Percentiles rank a stretch among this genome's conserved stretches.
phyloP scores from a whole-genome alignment of 805 yeast genomes.

The Wickerhamiella brachini region DNA sequence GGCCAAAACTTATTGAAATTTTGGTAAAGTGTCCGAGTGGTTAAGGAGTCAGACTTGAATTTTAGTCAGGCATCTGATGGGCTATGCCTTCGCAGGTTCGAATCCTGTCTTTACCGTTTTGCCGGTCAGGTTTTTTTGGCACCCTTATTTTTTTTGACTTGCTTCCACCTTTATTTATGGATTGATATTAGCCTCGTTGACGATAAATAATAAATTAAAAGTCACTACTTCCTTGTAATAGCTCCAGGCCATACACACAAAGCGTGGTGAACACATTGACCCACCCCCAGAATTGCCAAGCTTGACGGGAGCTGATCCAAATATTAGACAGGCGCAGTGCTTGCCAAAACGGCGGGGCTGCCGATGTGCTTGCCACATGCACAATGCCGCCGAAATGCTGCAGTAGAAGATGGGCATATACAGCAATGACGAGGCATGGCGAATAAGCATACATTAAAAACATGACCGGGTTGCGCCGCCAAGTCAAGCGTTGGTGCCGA shows the following conservation, averaged over 20 bases:
- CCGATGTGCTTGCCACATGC: conserved; percentile 7
- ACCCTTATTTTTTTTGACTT: not conserved
- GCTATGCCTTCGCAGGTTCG: conserved; percentile 31
- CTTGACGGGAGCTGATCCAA: conserved; percentile 30
- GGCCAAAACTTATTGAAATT: not conserved
- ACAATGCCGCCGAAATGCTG: conserved; percentile 37
- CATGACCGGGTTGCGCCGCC: conserved; percentile 10
- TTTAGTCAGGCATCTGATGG: conserved; percentile 24
- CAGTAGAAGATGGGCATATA: conserved; percentile 85
- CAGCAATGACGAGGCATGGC: conserved; percentile 88
- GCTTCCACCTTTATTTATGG: too few relatives aligned
- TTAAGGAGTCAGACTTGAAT: conserved; percentile 33
- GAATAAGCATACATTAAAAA: conserved; percentile 67
- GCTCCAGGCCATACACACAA: conserved; percentile 66
- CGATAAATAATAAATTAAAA: not conserved
- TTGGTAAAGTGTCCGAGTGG: conserved; percentile 32
- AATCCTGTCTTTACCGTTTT: conserved; percentile 29
- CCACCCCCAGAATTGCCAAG: conserved; percentile 99
- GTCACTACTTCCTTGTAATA: conserved; percentile 20
- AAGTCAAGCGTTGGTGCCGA: conserved; percentile 12
- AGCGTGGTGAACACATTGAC: conserved; percentile 72
- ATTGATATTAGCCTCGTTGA: too few relatives aligned
- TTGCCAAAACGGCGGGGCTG: conserved; percentile 9
- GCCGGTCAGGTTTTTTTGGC: conserved; percentile 11
- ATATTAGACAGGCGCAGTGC: conserved; percentile 9